Evolutionary conservation across 2,329 filamentous ascomycete genomes (phyloP), one percentile per base, ranked within the genome.

Genomic region (Gliomastix tumulicola): DNA sequence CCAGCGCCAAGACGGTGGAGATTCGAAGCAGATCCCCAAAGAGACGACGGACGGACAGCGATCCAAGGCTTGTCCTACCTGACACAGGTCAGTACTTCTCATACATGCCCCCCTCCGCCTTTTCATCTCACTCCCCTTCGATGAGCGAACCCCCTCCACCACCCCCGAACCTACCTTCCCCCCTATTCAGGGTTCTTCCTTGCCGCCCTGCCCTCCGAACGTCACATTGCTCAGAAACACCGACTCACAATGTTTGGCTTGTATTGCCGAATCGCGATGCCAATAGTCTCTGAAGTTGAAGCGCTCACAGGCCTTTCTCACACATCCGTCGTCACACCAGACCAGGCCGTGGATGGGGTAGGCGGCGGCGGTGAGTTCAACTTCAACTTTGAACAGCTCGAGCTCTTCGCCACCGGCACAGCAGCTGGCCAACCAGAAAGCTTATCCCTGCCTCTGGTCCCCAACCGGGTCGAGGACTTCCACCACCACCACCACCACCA

Each of bases 31-130:
- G 57, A 39, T 61, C 59, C 32, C 60, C 59, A 33, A 63, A 63
- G 47, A 51, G 60, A 39, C 52, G 56, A 40, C 53, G 59, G 39
- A 62, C 57, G 27, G 50, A 49, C 32, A 55, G 49, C 37, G 54
- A 59, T 44, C 44, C 49, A 44, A 50, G 44, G 41, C 45, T 56
- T 48, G 51, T 55, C 37, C 49, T 53, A 50, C 53, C 51, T 49
- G 54, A 62, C 40, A 31, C 54, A 45, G 52, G 60, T 63, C 58
- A 38, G 60, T 56, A 49, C 43, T 40, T 35, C 28, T n/a, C n/a
- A n/a, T n/a, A n/a, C n/a, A n/a, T n/a, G n/a, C n/a, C n/a, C 32
- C 20, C 30, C 21, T 37, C 36, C 32, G 30, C 17, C 32, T 28
- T 32, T 37, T 21, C 21, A 34, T 43, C 38, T 39, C 42, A n/a